Base-by-base conservation (phyloP, 75 land plant genomes). In the Picea sitchensis region DNA sequence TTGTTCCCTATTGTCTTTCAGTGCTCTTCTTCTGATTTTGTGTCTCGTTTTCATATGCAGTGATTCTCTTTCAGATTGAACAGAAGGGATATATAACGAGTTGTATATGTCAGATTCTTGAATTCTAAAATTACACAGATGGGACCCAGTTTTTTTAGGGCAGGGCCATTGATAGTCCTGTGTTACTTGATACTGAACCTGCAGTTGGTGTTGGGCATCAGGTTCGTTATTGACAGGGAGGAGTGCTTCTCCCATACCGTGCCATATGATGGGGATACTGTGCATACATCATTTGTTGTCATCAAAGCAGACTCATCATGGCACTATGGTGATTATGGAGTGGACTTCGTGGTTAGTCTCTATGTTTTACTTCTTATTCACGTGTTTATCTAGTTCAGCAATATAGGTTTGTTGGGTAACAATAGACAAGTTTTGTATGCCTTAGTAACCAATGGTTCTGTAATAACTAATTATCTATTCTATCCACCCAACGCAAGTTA, bases 281-380 rank as follows among this genome's bases (percentile, higher is more conserved):
- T 95, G 38, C 92, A 85, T 73, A 80, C 85, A 17, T 95, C 98
- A 32, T 95, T 90, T 64, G 98, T 95, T 77, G 96, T 94, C 15
- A 89, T 95, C 83, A 94, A 95, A 82, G 81, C 88, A 30, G 94
- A 93, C 47, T 74, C 83, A 2, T 32, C 88, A 56, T 93, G 94
- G 96, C 81, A 83, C 81, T 91, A 82, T 63, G 71, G 80, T 44
- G 83, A 85, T 11, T 81, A 82, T 8, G 98, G 92, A 38, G 89
- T 95, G 11, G 94, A 95, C 76, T 91, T 95, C 38, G 82, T 88
- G 84, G 98, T 95, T 83, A 41, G 86, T 83, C 17, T 73, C 20
- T 81, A 4, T 59, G 9, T 80, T 77, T 30, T 56, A 30, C 61
- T 44, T 78, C 15, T 17, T 67, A 8, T 58, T 34, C 68, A 30